Conservation (phyloP, 306 rosid genomes). For the Dalbergia oliveri region DNA sequence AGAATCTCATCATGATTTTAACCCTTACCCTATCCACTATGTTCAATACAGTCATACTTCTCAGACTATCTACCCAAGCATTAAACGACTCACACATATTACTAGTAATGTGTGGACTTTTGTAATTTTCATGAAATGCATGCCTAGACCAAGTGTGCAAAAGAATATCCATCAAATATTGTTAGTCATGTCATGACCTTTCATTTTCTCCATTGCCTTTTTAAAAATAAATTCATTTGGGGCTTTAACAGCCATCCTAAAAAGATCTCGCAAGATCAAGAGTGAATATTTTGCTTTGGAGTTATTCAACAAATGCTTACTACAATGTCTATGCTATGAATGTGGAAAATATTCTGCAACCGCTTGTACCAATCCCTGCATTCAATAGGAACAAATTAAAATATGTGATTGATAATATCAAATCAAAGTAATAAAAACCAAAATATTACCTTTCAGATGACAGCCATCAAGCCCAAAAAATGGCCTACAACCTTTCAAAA, state of each 20-base stretch:
- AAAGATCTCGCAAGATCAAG: background rate
- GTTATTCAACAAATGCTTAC: background rate
- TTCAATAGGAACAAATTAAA: background rate
- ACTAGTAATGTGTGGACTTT: slow-evolving; percentile 17
- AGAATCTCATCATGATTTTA: slow-evolving; percentile 6
- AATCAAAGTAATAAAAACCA: background rate
- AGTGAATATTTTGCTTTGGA: background rate
- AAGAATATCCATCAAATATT: slow-evolving; percentile 8
- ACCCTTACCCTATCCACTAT: background rate
- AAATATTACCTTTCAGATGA: background rate
- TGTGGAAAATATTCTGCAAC: background rate
- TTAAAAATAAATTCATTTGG: background rate
- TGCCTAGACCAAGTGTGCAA: background rate
- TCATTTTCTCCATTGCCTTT: background rate
- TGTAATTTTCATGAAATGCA: background rate
- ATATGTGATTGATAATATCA: background rate
- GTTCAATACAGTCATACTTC: background rate
- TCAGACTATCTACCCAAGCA: background rate
- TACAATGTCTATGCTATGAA: background rate
- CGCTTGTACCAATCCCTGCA: background rate
- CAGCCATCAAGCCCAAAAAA: background rate
- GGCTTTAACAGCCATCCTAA: background rate
- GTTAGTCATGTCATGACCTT: background rate
- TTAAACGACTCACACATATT: slow-evolving; percentile 22
- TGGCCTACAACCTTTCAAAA: background rate